These are phyloP conservation scores for Magnolia officinalis DNA, from an alignment of 164 flowering plant species.

Conservation along the genomic window DNA sequence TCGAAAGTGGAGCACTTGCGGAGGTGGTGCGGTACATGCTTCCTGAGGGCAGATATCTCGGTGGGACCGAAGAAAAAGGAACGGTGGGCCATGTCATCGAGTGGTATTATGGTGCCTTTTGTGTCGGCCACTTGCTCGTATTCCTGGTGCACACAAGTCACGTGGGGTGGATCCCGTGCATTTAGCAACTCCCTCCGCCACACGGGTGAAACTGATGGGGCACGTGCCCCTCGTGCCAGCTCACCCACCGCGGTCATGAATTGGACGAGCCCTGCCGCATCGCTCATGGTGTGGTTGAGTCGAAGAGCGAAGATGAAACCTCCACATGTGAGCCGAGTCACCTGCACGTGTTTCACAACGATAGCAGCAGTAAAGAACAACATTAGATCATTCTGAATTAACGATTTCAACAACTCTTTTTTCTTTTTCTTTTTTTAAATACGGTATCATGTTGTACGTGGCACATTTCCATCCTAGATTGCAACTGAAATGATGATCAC, in stretches of 20 bases:
- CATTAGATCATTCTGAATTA: not conserved
- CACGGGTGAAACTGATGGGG: slow-evolving; percentile 28
- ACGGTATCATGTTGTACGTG: no score
- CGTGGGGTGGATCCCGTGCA: slow-evolving; percentile 25
- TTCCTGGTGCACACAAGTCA: slow-evolving; percentile 22
- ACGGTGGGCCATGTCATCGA: slow-evolving; percentile 22
- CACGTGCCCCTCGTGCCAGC: slow-evolving; percentile 18
- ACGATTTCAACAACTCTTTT: not conserved
- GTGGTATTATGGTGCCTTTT: slow-evolving; percentile 9
- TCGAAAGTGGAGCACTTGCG: slow-evolving; percentile 20
- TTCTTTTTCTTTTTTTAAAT: not conserved
- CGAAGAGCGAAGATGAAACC: slow-evolving; percentile 35
- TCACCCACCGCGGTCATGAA: slow-evolving; percentile 32
- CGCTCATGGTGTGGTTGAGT: slow-evolving; percentile 39
- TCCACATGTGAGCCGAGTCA: slow-evolving; percentile 45
- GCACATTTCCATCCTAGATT: no score
- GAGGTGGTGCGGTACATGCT: slow-evolving; percentile 16
- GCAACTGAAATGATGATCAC: no score
- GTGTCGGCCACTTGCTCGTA: slow-evolving; percentile 19
- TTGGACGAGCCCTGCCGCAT: slow-evolving; percentile 28
- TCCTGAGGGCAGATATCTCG: slow-evolving; percentile 15
- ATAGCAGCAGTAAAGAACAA: not conserved
- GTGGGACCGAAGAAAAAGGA: slow-evolving; percentile 29
- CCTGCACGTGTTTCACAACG: slow-evolving; percentile 25
- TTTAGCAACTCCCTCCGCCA: slow-evolving; percentile 25